These are phyloP conservation scores for Quercus phellos DNA, from an alignment of 331 rosid species.

Conservation along the genomic window DNA sequence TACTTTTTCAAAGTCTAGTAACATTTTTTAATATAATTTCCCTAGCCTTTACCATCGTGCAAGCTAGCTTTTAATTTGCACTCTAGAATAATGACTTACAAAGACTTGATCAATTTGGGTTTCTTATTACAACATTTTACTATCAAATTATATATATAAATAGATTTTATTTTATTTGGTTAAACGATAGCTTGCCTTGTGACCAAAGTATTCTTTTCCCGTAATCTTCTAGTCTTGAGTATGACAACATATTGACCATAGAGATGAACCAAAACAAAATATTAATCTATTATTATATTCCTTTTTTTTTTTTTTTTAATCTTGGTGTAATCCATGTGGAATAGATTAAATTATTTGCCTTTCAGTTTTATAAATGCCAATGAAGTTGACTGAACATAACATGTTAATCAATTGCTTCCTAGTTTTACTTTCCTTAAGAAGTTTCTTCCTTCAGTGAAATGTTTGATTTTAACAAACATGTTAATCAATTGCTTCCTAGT, in stretches of 20 bases:
- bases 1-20: neutral
- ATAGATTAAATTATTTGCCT: neutral
- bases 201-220: neutral
- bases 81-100: neutral
- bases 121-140: neutral
- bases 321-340: neutral
- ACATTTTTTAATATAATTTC: neutral
- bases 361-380: too few relatives aligned
- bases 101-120: constrained; percentile 7
- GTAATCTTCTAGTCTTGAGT: neutral
- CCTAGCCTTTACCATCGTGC: neutral
- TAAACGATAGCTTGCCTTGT: constrained; percentile 10
- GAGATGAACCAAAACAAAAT: neutral
- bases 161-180: neutral
- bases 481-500: too few relatives aligned
- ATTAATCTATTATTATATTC: neutral
- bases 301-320: too few relatives aligned
- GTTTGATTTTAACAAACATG: neutral
- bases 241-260: neutral
- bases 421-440: too few relatives aligned
- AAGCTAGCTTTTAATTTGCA: neutral
- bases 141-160: neutral
- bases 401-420: too few relatives aligned
- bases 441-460: neutral
- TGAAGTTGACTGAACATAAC: too few relatives aligned